Evolutionary conservation across 2,329 filamentous ascomycete genomes (phyloP).

Genomic region (Epichloe amarillans): DNA sequence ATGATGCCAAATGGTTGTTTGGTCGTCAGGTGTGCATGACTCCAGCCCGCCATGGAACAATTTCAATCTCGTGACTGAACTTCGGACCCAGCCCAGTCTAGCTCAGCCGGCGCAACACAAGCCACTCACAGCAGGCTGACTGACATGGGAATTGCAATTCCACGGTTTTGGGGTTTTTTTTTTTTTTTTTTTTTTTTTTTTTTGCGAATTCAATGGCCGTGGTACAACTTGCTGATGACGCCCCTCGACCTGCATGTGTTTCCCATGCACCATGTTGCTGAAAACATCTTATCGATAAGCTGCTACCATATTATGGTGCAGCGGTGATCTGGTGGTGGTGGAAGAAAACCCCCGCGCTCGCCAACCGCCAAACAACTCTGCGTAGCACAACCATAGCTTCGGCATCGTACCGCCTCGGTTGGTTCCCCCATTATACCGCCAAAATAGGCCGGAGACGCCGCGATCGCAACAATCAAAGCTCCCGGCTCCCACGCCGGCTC

Average conservation of each 20-base stretch:
- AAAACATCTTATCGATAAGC: conserved; percentile 8
- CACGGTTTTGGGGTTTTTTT: no score
- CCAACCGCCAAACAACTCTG: neutral
- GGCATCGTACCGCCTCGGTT: neutral
- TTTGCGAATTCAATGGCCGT: no score
- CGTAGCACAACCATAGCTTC: neutral
- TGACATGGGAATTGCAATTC: no score
- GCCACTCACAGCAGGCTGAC: no score
- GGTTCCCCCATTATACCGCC: conserved; percentile 7
- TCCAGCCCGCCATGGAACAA: neutral
- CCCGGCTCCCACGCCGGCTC: conserved; percentile 19
- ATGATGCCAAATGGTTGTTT: neutral
- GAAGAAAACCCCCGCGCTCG: no score
- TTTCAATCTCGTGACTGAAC: no score
- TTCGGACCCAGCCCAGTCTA: no score
- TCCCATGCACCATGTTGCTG: no score
- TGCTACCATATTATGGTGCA: conserved; percentile 4
- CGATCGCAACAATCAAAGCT: conserved; percentile 21
- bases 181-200: no score
- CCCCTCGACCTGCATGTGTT: no score
- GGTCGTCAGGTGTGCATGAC: neutral
- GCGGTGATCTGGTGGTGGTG: neutral
- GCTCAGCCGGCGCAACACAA: no score
- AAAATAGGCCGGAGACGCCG: conserved; percentile 28
- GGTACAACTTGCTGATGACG: no score